A percentile compares a stretch with the other conserved stretches of the same genome.
Conservation (phyloP, 257 asterid genomes). For the Gynochthodes officinalis region DNA sequence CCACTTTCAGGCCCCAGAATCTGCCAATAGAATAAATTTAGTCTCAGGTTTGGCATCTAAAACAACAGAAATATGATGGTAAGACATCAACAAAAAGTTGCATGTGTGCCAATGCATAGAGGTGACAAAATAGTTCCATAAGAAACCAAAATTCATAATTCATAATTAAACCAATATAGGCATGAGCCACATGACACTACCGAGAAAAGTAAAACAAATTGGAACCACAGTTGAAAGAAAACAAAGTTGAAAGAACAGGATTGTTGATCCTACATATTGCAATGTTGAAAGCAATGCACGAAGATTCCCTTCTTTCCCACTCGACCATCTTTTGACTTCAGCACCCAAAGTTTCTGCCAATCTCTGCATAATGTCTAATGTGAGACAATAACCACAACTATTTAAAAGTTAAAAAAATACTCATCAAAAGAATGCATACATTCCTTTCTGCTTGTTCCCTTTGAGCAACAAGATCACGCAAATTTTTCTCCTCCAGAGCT, state of each 20-base stretch:
- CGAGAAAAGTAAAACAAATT: neutral
- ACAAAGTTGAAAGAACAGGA: neutral
- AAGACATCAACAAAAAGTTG: neutral
- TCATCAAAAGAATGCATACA: conserved; percentile 43
- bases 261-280: conserved; percentile 67
- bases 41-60: neutral
- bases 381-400: conserved; percentile 28
- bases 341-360: conserved; percentile 75
- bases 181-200: neutral
- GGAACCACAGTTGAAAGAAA: neutral
- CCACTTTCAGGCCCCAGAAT: conserved; percentile 89
- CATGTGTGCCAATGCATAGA: neutral
- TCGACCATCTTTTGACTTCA: conserved; percentile 94
- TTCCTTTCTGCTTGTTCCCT: conserved; percentile 83
- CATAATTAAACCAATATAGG: neutral
- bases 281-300: conserved; percentile 93
- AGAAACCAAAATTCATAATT: neutral
- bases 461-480: conserved; percentile 85
- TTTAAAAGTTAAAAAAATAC: conserved; percentile 20
- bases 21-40: conserved; percentile 39
- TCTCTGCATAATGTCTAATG: conserved; percentile 53
- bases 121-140: neutral
- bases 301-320: conserved; percentile 87
- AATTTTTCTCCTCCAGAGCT: conserved; percentile 94
- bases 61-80: neutral